Base-by-base conservation (phyloP, 164 flowering plant genomes). In the Tetracentron sinense region DNA sequence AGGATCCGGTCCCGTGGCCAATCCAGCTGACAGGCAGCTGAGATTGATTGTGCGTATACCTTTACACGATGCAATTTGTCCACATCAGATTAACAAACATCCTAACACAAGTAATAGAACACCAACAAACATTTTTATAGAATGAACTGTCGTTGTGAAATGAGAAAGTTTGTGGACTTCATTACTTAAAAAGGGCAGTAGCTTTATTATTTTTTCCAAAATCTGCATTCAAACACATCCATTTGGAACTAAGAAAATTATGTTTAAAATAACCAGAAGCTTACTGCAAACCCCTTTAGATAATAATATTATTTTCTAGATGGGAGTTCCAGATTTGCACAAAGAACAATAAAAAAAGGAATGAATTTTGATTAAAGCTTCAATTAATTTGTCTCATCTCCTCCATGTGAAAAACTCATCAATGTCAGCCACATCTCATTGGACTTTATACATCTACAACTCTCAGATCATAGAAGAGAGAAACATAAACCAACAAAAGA, bases 1-100 rank as follows among this genome's bases (percentile, higher is more conserved):
- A 86, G 61, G 47, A 88, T 46, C 3, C 87, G 70, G n/a, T 82
- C 88, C 58, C 62, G 85, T 3, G 96, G 92, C 96, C 96, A 88
- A 69, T 88, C 96, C 22, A 88, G 83, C 57, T 83, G 80, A 56
- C 87, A 83, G 21, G 73, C 88, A 12, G 96, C 85, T 8, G 69
- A 74, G 14, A 88, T 86, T 19, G 96, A 86, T 67, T 83, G 88
- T 56, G 65, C 80, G 65, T 67, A 88, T 28, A 88, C 96, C 96
- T 88, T 30, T 2, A 64, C 23, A 25, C 12, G 42, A 60, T 12
- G n/a, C 44, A 30, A 61, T 17, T n/a, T 20, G 29, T 17, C 35
- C 42, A 35, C 15, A 20, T 49, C 54, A 62, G 21, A 30, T 56
- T 7, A 25, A 38, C 44, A 33, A 10, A 33, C n/a, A 10, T 30